Conservation (phyloP, 768 basidiomycete species). For the Grammothele lineata region DNA sequence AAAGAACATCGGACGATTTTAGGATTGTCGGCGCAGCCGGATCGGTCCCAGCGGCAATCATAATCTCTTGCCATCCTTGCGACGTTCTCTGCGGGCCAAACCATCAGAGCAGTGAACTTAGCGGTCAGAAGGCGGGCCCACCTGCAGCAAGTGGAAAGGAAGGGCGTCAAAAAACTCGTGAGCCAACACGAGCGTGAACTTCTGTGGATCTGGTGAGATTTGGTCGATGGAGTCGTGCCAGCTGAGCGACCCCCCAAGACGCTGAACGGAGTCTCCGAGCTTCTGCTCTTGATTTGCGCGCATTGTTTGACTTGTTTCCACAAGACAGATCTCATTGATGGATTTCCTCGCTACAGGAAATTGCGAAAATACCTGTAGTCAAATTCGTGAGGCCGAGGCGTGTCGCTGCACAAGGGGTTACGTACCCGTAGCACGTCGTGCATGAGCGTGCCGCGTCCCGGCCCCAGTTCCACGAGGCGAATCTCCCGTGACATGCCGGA, state of each 20-base stretch:
- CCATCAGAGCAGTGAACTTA: background rate
- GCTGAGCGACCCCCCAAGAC: slow-evolving; percentile 36
- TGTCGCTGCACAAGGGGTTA: slow-evolving; percentile 3
- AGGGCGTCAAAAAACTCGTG: slow-evolving; percentile 99
- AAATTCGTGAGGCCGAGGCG: background rate
- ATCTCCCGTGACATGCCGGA: slow-evolving; percentile 46
- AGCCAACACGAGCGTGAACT: slow-evolving; percentile 83
- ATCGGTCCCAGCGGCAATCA: slow-evolving; percentile 51
- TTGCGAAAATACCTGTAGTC: slow-evolving; percentile 45
- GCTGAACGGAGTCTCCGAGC: slow-evolving; percentile 32
- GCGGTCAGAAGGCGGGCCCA: slow-evolving; percentile 22
- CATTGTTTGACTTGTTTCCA: slow-evolving; percentile 77
- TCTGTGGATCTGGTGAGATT: slow-evolving; percentile 42
- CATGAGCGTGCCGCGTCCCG: slow-evolving; percentile 91
- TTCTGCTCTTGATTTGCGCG: slow-evolving; percentile 55
- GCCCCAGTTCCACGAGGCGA: slow-evolving; percentile 87
- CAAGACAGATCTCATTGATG: slow-evolving; percentile 58
- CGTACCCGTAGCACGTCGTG: slow-evolving; percentile 81
- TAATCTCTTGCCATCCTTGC: slow-evolving; percentile 82
- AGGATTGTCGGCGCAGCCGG: slow-evolving; percentile 29
- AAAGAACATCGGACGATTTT: slow-evolving; percentile 15
- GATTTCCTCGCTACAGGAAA: slow-evolving; percentile 33
- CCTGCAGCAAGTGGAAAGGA: slow-evolving; percentile 87
- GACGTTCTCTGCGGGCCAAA: slow-evolving; percentile 54
- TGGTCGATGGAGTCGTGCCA: slow-evolving; percentile 80